A percentile compares a stretch with the other conserved stretches of the same genome.
Conservation (phyloP, 108 stramenopile genomes). For the Halocafeteria seosinensis region DNA sequence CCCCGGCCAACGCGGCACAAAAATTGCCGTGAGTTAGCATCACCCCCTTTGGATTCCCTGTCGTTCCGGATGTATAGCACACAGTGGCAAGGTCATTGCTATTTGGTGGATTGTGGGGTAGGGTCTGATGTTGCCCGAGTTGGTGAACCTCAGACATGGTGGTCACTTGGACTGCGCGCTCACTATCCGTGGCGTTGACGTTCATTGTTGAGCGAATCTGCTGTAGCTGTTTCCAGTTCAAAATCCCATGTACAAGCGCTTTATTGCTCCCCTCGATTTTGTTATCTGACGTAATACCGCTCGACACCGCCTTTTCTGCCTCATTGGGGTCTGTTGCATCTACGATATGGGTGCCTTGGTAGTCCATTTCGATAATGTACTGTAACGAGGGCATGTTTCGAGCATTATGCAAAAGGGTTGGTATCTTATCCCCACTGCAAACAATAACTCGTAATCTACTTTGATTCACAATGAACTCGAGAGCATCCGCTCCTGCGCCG, state of each 20-base stretch:
- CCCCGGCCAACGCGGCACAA: slow-evolving; percentile 20
- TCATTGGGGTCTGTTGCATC: not conserved
- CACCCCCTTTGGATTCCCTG: slow-evolving; percentile 70
- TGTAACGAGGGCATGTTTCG: not conserved
- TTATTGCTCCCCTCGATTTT: not conserved
- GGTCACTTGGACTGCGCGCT: too few relatives aligned
- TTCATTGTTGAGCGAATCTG: too few relatives aligned
- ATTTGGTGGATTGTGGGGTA: slow-evolving; percentile 37
- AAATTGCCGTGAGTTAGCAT: slow-evolving; percentile 71
- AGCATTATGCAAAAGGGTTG: not conserved
- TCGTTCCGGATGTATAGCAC: slow-evolving; percentile 46
- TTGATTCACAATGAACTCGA: slow-evolving; percentile 62
- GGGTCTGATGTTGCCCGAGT: not conserved
- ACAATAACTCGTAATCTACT: slow-evolving; percentile 57
- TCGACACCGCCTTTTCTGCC: not conserved
- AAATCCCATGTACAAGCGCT: not conserved
- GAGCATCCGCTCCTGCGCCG: slow-evolving; percentile 66
- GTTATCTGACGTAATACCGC: not conserved
- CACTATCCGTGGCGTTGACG: too few relatives aligned
- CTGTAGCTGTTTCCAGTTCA: not conserved
- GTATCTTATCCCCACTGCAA: slow-evolving; percentile 50
- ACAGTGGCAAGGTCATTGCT: slow-evolving; percentile 52
- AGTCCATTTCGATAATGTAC: not conserved
- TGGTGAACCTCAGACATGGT: slow-evolving; percentile 1
- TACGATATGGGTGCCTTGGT: not conserved